A percentile compares a stretch with the other conserved stretches of the same genome.
phyloP scores from a whole-genome alignment of 1,139 yeast genomes.

The Pneumocystis oryctolagi region DNA sequence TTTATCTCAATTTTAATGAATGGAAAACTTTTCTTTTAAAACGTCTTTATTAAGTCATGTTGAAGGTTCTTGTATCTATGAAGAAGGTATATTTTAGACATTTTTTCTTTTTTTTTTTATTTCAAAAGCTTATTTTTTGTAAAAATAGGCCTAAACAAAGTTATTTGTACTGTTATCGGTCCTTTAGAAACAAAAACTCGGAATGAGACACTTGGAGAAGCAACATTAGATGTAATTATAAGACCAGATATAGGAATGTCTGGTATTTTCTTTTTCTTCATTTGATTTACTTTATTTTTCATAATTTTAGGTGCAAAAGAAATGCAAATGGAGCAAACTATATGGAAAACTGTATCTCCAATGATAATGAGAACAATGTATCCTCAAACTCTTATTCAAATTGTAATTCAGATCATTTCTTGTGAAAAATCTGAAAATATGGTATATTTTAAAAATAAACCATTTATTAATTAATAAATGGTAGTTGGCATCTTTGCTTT shows the following conservation, averaged over 20 bases:
- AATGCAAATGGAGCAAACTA: conserved; percentile 53
- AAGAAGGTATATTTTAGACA: not conserved
- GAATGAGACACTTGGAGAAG: conserved; percentile 70
- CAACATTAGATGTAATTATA: conserved; percentile 66
- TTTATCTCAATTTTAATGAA: not conserved
- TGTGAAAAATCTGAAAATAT: conserved; percentile 42
- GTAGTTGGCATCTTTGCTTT: not conserved
- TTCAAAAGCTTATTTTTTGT: not conserved
- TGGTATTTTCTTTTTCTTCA: conserved; percentile 16
- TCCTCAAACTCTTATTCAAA: conserved; percentile 74
- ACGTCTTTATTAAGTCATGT: not conserved
- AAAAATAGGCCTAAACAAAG: conserved; percentile 16
- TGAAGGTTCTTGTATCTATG: not conserved
- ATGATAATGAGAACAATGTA: conserved; percentile 50
- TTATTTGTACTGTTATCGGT: conserved; percentile 69
- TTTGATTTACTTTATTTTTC: not conserved
- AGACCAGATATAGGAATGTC: conserved; percentile 68
- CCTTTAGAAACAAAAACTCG: conserved; percentile 76
- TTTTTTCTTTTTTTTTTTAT: not conserved
- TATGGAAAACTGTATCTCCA: conserved; percentile 47
- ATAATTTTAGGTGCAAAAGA: conserved; percentile 42
- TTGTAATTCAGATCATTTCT: conserved; percentile 68
- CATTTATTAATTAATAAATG: not conserved
- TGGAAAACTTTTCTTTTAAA: not conserved
- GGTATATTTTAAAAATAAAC: not conserved